phyloP scores from a whole-genome alignment of 129 eudicot genomes.

The Chrysanthemum seticuspe region DNA sequence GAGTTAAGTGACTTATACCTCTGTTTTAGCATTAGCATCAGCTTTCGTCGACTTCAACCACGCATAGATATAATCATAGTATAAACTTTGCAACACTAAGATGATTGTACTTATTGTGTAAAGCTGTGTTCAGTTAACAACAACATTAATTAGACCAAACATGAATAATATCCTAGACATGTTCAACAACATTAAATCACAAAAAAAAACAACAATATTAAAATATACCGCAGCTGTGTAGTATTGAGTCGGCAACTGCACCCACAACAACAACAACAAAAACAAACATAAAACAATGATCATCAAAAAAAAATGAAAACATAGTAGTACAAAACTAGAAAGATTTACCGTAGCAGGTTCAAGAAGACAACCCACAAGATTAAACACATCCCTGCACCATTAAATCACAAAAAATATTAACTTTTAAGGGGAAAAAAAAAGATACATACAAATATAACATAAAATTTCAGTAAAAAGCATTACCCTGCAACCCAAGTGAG shows the following conservation, averaged over 20 bases:
- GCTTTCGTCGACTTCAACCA: conserved; percentile 42
- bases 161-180: not conserved
- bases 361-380: conserved; percentile 86
- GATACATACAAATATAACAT: not conserved
- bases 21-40: conserved; percentile 24
- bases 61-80: conserved; percentile 68
- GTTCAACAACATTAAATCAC: not conserved
- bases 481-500: conserved; percentile 91
- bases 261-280: not conserved
- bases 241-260: conserved; percentile 94
- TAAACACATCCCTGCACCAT: conserved; percentile 75
- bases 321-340: not conserved
- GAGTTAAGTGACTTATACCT: conserved; percentile 3
- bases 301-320: not conserved
- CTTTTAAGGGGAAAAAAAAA: not conserved
- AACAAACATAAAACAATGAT: not conserved
- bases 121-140: conserved; percentile 59
- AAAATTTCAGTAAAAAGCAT: conserved; percentile 12
- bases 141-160: not conserved
- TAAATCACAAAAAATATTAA: too few relatives aligned
- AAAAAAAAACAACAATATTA: not conserved
- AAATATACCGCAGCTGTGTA: conserved; percentile 86
- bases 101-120: conserved; percentile 81
- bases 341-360: conserved; percentile 93
- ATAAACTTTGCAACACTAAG: conserved; percentile 75